Evolutionary conservation across 352 stramenopile genomes (phyloP).

Genomic region (Phytophthora chlamydospora): DNA sequence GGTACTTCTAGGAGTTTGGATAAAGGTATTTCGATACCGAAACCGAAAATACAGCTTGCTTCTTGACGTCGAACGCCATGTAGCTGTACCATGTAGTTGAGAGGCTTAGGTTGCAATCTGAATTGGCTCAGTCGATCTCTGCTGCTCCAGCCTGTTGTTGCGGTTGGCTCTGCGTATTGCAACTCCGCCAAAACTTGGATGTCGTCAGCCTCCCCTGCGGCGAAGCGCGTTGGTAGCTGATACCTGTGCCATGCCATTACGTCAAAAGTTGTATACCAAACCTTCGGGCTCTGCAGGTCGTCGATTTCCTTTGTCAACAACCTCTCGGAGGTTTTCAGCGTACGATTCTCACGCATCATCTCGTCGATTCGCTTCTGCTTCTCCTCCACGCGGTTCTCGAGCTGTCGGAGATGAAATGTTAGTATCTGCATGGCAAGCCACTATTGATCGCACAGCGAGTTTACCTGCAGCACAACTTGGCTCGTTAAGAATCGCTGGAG

Average conservation of each 20-base stretch:
- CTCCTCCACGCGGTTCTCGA: conserved; percentile 73
- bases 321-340: conserved; percentile 61
- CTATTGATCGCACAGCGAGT: background rate
- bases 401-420: conserved; percentile 26
- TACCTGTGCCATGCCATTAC: background rate
- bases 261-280: conserved; percentile 8
- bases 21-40: no score
- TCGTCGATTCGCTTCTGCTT: conserved; percentile 67
- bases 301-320: conserved; percentile 64
- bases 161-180: no score
- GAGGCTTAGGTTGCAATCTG: no score
- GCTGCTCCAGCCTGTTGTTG: no score
- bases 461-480: conserved; percentile 56
- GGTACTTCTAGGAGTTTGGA: no score
- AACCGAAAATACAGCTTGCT: no score
- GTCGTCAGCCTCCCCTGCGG: no score
- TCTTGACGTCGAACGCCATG: no score
- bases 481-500: conserved; percentile 59
- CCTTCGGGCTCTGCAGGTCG: conserved; percentile 61
- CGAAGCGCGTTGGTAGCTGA: no score
- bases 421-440: background rate
- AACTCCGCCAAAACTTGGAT: no score
- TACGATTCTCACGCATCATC: conserved; percentile 62
- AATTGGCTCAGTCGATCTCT: no score
- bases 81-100: no score